These are phyloP conservation scores for Asterophora lycoperdoides DNA, from an alignment of 768 basidiomycete species.

Conservation along the genomic window DNA sequence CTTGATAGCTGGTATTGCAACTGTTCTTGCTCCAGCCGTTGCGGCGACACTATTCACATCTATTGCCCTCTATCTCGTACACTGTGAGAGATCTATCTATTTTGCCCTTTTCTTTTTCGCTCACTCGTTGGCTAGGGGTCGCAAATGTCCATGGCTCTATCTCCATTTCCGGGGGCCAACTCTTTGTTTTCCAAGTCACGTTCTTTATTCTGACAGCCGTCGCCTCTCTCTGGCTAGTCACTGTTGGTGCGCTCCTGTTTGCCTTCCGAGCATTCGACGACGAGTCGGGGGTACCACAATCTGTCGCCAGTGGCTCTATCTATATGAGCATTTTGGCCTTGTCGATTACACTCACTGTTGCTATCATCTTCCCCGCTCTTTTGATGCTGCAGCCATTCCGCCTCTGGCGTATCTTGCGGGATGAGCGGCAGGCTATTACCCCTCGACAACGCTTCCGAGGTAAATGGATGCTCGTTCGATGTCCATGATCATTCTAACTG, in stretches of 20 bases:
- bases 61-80: slow-evolving; percentile 47
- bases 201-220: slow-evolving; percentile 55
- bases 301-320: slow-evolving; percentile 65
- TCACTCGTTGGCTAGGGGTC: slow-evolving; percentile 36
- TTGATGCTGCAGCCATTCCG: slow-evolving; percentile 69
- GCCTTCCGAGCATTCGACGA: slow-evolving; percentile 55
- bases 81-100: slow-evolving; percentile 45
- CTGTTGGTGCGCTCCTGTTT: slow-evolving; percentile 68
- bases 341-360: slow-evolving; percentile 55
- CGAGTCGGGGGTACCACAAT: slow-evolving; percentile 31
- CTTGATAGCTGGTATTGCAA: slow-evolving; percentile 60
- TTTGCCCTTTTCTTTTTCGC: slow-evolving; percentile 2
- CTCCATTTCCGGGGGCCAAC: slow-evolving; percentile 59
- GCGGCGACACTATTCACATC: slow-evolving; percentile 54
- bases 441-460: slow-evolving; percentile 78
- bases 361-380: slow-evolving; percentile 66
- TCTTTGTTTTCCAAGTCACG: slow-evolving; percentile 58
- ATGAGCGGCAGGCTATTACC: slow-evolving; percentile 59
- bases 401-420: slow-evolving; percentile 51
- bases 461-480: slow-evolving; percentile 27
- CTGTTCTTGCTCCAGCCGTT: slow-evolving; percentile 63
- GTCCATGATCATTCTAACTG: slow-evolving; percentile 8
- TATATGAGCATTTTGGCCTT: slow-evolving; percentile 64
- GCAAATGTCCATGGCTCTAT: slow-evolving; percentile 51
- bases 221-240: slow-evolving; percentile 57